Conservation (phyloP, 2,329 filamentous ascomycete genomes). For the Nothophoma quercina region DNA sequence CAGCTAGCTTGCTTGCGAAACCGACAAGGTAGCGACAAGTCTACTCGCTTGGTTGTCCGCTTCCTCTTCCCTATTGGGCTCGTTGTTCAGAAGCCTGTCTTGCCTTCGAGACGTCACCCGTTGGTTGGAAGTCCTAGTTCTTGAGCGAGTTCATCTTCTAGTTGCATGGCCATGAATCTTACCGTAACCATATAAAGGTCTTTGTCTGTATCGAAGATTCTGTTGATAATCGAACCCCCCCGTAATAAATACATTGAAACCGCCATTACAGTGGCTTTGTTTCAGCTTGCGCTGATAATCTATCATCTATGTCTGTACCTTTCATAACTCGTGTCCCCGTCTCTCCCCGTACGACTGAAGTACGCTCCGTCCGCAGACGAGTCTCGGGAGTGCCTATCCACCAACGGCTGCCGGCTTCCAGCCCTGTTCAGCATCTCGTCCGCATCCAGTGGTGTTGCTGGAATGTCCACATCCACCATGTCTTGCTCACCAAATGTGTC, state of each 20-base stretch:
- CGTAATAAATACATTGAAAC: neutral
- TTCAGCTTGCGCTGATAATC: constrained; percentile 3
- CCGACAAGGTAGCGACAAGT: too few relatives aligned
- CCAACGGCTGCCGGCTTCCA: constrained; percentile 28
- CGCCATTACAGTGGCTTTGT: neutral
- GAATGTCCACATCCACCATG: constrained; percentile 31
- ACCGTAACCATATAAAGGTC: too few relatives aligned
- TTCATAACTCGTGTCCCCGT: constrained; percentile 9
- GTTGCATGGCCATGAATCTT: too few relatives aligned
- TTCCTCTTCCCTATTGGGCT: too few relatives aligned
- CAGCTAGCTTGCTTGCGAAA: too few relatives aligned
- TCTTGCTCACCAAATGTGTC: constrained; percentile 20
- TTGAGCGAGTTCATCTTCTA: too few relatives aligned
- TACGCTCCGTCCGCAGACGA: constrained; percentile 17
- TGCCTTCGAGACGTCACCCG: too few relatives aligned
- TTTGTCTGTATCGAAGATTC: too few relatives aligned
- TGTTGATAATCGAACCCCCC: too few relatives aligned
- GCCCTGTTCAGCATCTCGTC: constrained; percentile 30
- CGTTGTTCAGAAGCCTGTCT: too few relatives aligned
- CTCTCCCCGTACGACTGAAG: constrained; percentile 4
- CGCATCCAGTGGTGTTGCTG: constrained; percentile 30
- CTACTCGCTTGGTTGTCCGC: too few relatives aligned
- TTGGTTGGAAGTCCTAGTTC: too few relatives aligned
- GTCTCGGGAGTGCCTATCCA: constrained; percentile 17
- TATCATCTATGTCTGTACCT: constrained; percentile 2